Percentiles rank a stretch among this genome's conserved stretches.
Conservation (phyloP, 495 filamentous ascomycete genomes). For the Xylaria intraflava region DNA sequence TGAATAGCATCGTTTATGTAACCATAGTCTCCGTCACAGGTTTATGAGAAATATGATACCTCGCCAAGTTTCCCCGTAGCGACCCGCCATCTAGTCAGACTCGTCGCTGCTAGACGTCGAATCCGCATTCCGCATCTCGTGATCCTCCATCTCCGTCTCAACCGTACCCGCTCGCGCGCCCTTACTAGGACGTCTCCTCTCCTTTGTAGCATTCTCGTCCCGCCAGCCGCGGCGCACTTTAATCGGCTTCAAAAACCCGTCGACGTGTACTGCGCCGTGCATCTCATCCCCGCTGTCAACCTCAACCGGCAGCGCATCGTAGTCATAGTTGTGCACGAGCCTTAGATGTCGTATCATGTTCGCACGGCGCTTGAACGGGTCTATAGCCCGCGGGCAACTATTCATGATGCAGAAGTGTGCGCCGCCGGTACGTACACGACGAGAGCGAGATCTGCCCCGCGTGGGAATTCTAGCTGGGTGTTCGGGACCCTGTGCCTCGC, state of each 20-base stretch:
- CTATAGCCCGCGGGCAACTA: conserved; percentile 25
- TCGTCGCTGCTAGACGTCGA: background rate
- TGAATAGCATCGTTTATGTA: background rate
- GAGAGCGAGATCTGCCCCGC: conserved; percentile 9
- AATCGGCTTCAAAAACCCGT: conserved; percentile 44
- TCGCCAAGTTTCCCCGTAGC: background rate
- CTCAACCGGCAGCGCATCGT: conserved; percentile 14
- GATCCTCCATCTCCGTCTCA: background rate
- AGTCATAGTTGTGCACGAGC: conserved; percentile 28
- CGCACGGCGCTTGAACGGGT: conserved; percentile 22
- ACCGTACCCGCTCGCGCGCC: background rate
- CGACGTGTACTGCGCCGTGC: conserved; percentile 46
- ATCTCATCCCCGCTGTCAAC: conserved; percentile 44
- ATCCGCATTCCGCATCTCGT: background rate
- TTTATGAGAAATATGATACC: background rate
- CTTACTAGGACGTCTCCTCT: conserved; percentile 1
- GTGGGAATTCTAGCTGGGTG: background rate
- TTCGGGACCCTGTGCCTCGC: background rate
- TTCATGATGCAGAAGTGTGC: conserved; percentile 23
- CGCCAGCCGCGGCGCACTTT: conserved; percentile 29
- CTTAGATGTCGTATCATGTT: conserved; percentile 32
- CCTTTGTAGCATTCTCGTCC: conserved; percentile 1
- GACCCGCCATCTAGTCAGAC: background rate
- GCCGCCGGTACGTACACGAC: background rate
- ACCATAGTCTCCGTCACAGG: background rate